Percentiles rank a stretch among this genome's conserved stretches.
phyloP scores from a whole-genome alignment of 768 basidiomycete genomes.

The Pleurotus sapidus region DNA sequence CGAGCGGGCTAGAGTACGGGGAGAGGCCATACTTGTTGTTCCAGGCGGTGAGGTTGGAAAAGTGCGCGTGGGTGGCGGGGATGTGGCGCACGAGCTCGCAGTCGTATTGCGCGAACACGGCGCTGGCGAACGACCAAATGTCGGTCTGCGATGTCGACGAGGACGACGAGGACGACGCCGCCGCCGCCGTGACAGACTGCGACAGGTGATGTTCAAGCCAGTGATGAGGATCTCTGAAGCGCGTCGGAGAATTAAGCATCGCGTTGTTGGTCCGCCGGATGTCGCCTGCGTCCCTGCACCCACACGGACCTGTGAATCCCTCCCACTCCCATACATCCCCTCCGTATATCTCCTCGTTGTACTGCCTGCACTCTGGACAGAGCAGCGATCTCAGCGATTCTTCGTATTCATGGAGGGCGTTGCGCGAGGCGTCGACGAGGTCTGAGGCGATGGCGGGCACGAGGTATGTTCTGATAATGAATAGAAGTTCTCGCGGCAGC shows the following conservation, averaged over 20 bases:
- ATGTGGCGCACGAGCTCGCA: constrained; percentile 31
- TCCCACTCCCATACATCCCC: constrained; percentile 52
- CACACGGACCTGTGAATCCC: constrained; percentile 46
- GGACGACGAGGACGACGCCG: constrained; percentile 16
- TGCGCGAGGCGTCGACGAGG: constrained; percentile 38
- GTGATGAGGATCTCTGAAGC: constrained; percentile 38
- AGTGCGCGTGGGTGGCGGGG: not conserved
- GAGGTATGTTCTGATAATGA: constrained; percentile 47
- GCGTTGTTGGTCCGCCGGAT: not conserved
- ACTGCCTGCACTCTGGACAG: constrained; percentile 47
- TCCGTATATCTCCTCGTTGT: constrained; percentile 53
- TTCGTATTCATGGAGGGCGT: constrained; percentile 41
- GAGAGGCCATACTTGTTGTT: constrained; percentile 6
- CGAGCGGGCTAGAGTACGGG: not conserved
- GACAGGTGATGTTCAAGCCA: constrained; percentile 49
- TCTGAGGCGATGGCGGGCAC: constrained; percentile 37
- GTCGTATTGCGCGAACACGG: constrained; percentile 38
- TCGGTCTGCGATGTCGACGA: constrained; percentile 17
- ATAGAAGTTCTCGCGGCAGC: constrained; percentile 52
- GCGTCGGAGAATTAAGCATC: constrained; percentile 16
- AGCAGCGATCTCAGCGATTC: constrained; percentile 35
- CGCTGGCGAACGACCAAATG: constrained; percentile 42
- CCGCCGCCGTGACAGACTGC: constrained; percentile 16
- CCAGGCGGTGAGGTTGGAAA: constrained; percentile 11
- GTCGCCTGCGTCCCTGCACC: constrained; percentile 27